Percentiles rank a stretch among this genome's conserved stretches.
These are phyloP conservation scores for Thraustochytrium sp. DNA, from an alignment of 352 stramenopile species.

Conservation along the genomic window DNA sequence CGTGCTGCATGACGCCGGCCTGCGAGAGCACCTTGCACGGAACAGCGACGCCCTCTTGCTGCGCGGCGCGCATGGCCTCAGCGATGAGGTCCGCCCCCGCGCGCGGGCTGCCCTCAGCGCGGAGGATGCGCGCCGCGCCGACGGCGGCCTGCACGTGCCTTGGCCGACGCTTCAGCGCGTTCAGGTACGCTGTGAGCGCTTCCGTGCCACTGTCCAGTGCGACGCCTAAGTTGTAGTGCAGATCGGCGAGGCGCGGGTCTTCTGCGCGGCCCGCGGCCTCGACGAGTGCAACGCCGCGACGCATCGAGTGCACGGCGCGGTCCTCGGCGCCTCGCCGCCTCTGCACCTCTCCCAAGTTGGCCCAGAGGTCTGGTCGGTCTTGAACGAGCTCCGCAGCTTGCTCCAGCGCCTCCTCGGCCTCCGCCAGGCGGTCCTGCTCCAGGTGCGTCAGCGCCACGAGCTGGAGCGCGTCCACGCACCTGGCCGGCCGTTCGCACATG, in stretches of 20 bases:
- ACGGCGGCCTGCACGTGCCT: too few species aligned
- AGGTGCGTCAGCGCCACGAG: neutral
- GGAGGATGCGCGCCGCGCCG: too few species aligned
- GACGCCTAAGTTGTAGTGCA: neutral
- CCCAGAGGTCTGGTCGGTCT: neutral
- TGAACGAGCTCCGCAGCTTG: neutral
- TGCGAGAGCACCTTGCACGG: neutral
- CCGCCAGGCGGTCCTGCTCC: neutral
- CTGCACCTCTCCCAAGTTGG: slow-evolving; percentile 22
- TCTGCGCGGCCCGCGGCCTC: neutral
- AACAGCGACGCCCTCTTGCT: neutral
- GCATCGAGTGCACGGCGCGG: neutral
- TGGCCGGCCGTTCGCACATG: too few species aligned
- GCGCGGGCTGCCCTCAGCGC: too few species aligned
- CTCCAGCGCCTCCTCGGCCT: neutral
- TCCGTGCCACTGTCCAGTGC: neutral
- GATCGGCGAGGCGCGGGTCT: too few species aligned
- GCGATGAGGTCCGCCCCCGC: too few species aligned
- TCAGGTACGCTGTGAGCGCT: too few species aligned
- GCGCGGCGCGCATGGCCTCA: too few species aligned
- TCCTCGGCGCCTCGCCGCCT: neutral
- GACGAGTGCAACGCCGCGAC: neutral
- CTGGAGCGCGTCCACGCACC: neutral
- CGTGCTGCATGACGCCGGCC: neutral
- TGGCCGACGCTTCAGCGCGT: too few species aligned